Base-by-base conservation (phyloP, 768 basidiomycete genomes). In the Serpula lacrymans region DNA sequence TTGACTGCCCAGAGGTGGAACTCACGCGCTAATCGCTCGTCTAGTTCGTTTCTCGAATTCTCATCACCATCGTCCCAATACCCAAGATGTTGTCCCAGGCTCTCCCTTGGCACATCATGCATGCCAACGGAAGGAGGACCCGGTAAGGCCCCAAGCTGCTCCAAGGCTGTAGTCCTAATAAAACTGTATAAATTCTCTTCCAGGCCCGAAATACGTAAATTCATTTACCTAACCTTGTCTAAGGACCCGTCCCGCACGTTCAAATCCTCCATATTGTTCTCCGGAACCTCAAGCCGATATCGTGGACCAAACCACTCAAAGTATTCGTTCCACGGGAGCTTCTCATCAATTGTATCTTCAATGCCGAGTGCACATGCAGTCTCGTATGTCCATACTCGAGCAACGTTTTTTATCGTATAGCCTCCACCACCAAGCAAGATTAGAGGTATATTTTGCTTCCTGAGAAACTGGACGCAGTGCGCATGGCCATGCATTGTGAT, bases 271-370 rank as follows among this genome's bases (percentile, higher is more conserved):
- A 95, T 90, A 55, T 98, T 98, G 54, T 87, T 97, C 47, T 78
- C 74, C 18, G 81, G 74, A 2, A 99, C 94, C 55, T 97, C 94
- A 26, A 99, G 71, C 46, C 93, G 74, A 63, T 94, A 99, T 46
- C 93, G 71, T 12, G 95, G 95, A 0, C 94, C 96, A 59, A 94
- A 98, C 84, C 93, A 99, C 61, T 98, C 95, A 57, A 97, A 89
- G 60, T 92, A 95, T 50, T 83, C 78, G 61, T 84, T 88, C 80
- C 82, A 91, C 2, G 88, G 88, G 42, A 92, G 63, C 50, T 88
- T 84, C 14, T 75, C 73, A 55, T 90, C 83, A 39, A 88, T 82
- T 10, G 75, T 75, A 29, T 88, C 69, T 55, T 93, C 85, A 32
- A 87, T 75, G 2, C 90, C 94, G n/a, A 93, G 75, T 16, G 91